Conservation (phyloP, 192 early-diverging fungal genomes). For the Fimicolochytrium jonesii region DNA sequence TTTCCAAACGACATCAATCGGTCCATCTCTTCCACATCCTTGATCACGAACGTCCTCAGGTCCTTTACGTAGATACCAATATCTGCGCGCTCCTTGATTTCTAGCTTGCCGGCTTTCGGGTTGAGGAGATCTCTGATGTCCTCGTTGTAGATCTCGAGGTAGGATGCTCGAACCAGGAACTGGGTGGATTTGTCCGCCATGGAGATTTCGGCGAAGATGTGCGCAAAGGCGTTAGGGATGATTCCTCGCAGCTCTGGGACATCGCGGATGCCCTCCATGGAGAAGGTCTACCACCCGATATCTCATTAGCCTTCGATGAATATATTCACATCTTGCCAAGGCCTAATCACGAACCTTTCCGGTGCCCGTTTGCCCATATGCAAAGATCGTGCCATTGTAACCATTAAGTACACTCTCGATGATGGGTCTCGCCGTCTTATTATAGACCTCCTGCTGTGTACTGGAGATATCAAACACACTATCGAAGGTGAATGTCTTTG, state of each 20-base stretch:
- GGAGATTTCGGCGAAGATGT: constrained; percentile 60
- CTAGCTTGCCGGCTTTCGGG: constrained; percentile 53
- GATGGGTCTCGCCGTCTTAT: constrained; percentile 51
- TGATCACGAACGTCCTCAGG: constrained; percentile 56
- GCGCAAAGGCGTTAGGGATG: constrained; percentile 59
- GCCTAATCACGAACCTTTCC: neutral
- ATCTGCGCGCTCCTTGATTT: constrained; percentile 60
- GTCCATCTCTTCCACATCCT: constrained; percentile 63
- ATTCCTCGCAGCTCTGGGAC: constrained; percentile 54
- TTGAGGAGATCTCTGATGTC: constrained; percentile 80
- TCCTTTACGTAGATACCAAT: constrained; percentile 63
- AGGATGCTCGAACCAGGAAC: constrained; percentile 62
- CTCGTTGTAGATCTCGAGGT: constrained; percentile 95
- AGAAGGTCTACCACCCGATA: constrained; percentile 57
- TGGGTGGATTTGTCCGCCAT: constrained; percentile 42
- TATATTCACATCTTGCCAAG: neutral
- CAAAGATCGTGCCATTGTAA: constrained; percentile 65
- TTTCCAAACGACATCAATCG: constrained; percentile 58
- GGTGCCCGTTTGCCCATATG: constrained; percentile 42
- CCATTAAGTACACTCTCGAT: constrained; percentile 56
- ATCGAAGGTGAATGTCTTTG: constrained; percentile 61
- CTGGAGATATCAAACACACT: constrained; percentile 52
- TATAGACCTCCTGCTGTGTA: constrained; percentile 57
- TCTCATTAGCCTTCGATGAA: constrained; percentile 5
- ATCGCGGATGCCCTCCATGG: constrained; percentile 56